Percentiles rank a stretch among this genome's conserved stretches.
phyloP scores from a whole-genome alignment of 2,329 filamentous ascomycete species.

The Pseudogymnoascus sp. region DNA sequence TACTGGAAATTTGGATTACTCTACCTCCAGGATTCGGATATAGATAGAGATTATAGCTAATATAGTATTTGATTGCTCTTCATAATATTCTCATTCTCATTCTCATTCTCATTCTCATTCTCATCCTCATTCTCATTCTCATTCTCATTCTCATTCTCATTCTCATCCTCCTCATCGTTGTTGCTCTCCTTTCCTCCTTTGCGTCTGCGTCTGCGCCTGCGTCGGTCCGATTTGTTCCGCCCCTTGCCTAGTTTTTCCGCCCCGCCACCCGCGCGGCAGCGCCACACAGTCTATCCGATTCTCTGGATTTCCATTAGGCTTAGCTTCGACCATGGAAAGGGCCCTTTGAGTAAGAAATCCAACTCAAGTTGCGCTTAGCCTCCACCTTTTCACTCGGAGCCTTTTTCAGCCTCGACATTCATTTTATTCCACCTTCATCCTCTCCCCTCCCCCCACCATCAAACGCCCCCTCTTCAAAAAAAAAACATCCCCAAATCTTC shows the following conservation, averaged over 20 bases:
- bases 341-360: conserved; percentile 5
- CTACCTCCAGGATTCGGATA: not conserved
- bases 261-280: not conserved
- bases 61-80: not conserved
- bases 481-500: not conserved
- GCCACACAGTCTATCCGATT: conserved; percentile 11
- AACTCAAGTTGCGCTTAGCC: conserved; percentile 6
- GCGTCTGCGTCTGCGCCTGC: too few relatives aligned
- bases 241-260: not conserved
- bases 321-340: conserved; percentile 1
- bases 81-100: not conserved
- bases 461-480: conserved; percentile 1
- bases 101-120: not conserved
- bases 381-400: conserved; percentile 7
- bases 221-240: not conserved
- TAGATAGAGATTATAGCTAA: not conserved
- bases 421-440: not conserved
- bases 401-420: conserved; percentile 11
- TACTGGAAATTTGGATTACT: not conserved
- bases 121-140: not conserved
- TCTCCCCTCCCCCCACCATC: not conserved
- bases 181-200: not conserved
- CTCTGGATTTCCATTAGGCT: conserved; percentile 10
- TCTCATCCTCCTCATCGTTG: not conserved
- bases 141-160: not conserved